Percentiles rank a stretch among this genome's conserved stretches.
These are phyloP conservation scores for Pseudogymnoascus sp. DNA, from an alignment of 2,329 filamentous ascomycete genomes.

Conservation along the genomic window DNA sequence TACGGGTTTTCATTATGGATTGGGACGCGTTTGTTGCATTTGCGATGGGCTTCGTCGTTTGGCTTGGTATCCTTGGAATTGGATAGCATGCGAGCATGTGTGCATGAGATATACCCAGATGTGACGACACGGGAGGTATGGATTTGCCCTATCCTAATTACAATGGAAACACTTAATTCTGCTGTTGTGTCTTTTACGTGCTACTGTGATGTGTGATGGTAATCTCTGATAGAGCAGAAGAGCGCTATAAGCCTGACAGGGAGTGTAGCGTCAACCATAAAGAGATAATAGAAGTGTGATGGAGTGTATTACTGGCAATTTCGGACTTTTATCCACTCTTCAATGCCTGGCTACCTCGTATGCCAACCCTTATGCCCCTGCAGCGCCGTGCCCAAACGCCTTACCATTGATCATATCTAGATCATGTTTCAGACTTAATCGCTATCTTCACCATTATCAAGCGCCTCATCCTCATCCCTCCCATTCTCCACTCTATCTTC, in stretches of 20 bases:
- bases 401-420: conserved; percentile 4
- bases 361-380: neutral
- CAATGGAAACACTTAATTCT: conserved; percentile 8
- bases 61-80: conserved; percentile 8
- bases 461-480: conserved; percentile 46
- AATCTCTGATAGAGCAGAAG: neutral
- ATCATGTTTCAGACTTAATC: conserved; percentile 31
- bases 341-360: conserved; percentile 5
- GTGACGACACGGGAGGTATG: conserved; percentile 8
- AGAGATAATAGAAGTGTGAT: neutral
- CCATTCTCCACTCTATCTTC: conserved; percentile 38
- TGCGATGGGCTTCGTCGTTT: conserved; percentile 8
- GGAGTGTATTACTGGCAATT: conserved; percentile 5
- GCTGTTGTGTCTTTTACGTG: neutral
- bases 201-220: neutral
- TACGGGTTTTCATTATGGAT: neutral
- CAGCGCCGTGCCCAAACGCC: conserved; percentile 8
- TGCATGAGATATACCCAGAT: conserved; percentile 8
- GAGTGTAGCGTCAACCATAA: neutral
- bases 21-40: conserved; percentile 4
- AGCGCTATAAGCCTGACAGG: neutral
- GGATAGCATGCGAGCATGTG: conserved; percentile 7
- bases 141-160: conserved; percentile 9
- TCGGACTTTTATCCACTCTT: neutral
- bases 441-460: conserved; percentile 53